These are phyloP conservation scores for Oldenlandia corymbosa DNA, from an alignment of 257 asterid genomes.

Conservation along the genomic window DNA sequence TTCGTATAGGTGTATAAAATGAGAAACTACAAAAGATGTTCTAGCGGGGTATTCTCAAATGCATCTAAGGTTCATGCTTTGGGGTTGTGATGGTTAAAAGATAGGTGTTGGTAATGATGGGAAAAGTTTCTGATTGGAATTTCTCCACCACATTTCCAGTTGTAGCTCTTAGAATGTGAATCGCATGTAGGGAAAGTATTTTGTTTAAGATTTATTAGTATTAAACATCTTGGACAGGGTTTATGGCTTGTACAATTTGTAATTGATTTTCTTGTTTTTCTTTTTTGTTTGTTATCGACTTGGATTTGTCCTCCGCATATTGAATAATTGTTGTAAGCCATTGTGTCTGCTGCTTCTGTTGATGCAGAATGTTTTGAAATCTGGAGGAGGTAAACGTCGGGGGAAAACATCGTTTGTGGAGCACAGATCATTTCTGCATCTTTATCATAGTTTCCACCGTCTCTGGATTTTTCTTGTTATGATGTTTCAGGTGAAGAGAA, in stretches of 20 bases:
- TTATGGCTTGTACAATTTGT: not conserved
- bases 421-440: slow-evolving; percentile 96
- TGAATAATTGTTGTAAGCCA: not conserved
- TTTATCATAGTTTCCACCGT: slow-evolving; percentile 97
- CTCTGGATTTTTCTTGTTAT: slow-evolving; percentile 92
- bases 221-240: not conserved
- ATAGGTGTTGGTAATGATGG: not conserved
- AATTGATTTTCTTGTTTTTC: not conserved
- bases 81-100: not conserved
- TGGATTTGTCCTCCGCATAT: not conserved
- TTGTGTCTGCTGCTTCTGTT: slow-evolving; percentile 12
- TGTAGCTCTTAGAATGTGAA: not conserved
- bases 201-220: no score
- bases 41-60: not conserved
- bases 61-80: not conserved
- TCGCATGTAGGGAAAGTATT: not conserved
- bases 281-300: not conserved
- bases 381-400: slow-evolving; percentile 63
- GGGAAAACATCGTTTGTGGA: slow-evolving; percentile 98
- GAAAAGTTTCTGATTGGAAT: not conserved
- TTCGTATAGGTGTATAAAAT: not conserved
- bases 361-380: slow-evolving; percentile 64
- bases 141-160: not conserved
- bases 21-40: no score
- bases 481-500: slow-evolving; percentile 83